Evolutionary conservation across 768 basidiomycete species (phyloP).

Genomic region (Sarcomyxa edulis): DNA sequence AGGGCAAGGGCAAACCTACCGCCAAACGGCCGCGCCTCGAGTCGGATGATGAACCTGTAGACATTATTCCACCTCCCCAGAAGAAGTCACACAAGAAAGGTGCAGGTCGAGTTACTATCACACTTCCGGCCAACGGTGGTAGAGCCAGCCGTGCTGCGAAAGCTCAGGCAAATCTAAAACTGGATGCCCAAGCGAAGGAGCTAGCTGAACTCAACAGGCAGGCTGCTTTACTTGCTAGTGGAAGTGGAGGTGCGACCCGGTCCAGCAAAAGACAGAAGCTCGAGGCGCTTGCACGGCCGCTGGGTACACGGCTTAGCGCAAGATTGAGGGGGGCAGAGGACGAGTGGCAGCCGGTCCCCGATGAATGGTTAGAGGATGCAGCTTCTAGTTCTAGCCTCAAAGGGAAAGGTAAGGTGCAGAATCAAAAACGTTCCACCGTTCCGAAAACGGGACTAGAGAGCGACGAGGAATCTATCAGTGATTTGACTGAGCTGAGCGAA

Average conservation of each 20-base stretch:
- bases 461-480: conserved; percentile 61
- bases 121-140: conserved; percentile 22
- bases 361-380: conserved; percentile 53
- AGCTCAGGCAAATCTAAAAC: conserved; percentile 61
- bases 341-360: conserved; percentile 77
- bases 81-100: conserved; percentile 11
- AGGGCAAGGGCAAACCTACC: conserved; percentile 9
- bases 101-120: conserved; percentile 2
- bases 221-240: conserved; percentile 25
- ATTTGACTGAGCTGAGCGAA: conserved; percentile 70
- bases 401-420: conserved; percentile 13
- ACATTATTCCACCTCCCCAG: conserved; percentile 4
- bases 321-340: conserved; percentile 60
- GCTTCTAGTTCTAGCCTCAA: conserved; percentile 8
- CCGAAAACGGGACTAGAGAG: conserved; percentile 56
- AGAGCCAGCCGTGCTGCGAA: conserved; percentile 66
- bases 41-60: conserved; percentile 1
- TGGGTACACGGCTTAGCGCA: conserved; percentile 63
- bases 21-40: conserved; percentile 9
- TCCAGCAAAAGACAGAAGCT: background rate
- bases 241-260: background rate
- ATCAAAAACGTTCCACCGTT: conserved; percentile 4
- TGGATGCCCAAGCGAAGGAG: conserved; percentile 66
- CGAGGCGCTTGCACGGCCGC: conserved; percentile 15
- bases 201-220: conserved; percentile 58